These are phyloP conservation scores for Dunaliella primolecta DNA, from an alignment of 139 green algal species.

Conservation along the genomic window DNA sequence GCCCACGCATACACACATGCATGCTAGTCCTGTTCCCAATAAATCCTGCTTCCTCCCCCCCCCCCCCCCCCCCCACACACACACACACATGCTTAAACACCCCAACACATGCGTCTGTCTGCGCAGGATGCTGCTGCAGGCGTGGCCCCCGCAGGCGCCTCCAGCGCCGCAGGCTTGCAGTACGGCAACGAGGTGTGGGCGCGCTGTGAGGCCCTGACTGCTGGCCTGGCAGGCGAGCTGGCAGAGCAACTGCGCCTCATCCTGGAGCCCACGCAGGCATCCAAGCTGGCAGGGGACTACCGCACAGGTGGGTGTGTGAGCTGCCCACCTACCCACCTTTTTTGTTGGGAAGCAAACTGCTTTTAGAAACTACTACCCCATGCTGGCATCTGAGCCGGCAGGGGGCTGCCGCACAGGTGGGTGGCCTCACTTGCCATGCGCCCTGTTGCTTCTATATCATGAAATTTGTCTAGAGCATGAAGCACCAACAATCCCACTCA, in stretches of 20 bases:
- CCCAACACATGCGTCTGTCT: no score
- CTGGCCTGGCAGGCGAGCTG: conserved; percentile 75
- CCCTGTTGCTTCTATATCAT: no score
- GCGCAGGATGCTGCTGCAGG: not conserved
- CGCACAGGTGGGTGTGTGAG: conserved; percentile 57
- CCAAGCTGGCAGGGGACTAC: conserved; percentile 88
- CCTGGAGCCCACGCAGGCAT: conserved; percentile 89
- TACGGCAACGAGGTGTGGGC: conserved; percentile 69
- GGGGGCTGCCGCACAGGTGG: conserved; percentile 88
- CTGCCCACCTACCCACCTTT: no score
- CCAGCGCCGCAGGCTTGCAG: not conserved
- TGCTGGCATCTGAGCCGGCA: conserved; percentile 75
- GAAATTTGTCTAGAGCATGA: no score
- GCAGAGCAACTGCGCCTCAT: conserved; percentile 95
- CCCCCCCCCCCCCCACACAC: no score
- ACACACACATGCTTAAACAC: no score
- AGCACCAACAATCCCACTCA: no score
- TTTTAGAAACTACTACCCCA: no score
- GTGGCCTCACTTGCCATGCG: no score
- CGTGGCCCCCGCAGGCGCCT: not conserved
- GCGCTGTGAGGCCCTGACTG: conserved; percentile 78
- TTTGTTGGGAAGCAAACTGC: not conserved
- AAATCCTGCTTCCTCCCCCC: no score
- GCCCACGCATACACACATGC: no score
- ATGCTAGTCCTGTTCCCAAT: no score